Base-by-base conservation (phyloP, 2,329 filamentous ascomycete genomes). In the Xylariaceae sp. region DNA sequence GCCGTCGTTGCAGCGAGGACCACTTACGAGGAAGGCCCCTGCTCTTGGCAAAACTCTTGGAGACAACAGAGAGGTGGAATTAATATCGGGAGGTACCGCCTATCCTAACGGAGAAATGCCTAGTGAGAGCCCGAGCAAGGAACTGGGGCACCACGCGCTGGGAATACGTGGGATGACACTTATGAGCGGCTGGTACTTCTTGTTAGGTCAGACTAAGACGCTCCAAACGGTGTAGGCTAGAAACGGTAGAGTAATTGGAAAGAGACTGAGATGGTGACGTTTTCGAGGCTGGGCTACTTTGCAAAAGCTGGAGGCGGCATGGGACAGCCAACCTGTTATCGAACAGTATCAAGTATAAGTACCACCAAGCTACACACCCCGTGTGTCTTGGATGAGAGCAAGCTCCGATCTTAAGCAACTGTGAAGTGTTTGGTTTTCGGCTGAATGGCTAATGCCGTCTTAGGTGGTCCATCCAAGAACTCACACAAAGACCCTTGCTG, bases 401-500 rank as follows among this genome's bases (percentile, higher is more conserved):
- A 62, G 54, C 62, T 54, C 63, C 66, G 67, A 71, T 65, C 63
- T 60, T 60, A 58, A 66, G 61, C 61, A 53, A 64, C 61, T 62
- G 66, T 66, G 63, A 66, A 54, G 62, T 61, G 67, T 68, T 68
- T 60, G 59, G 63, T 65, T 71, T 63, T 73, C 71, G 72, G 72
- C 72, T 75, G 71, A 74, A 75, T 73, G 69, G 71, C 63, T 73
- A 71, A 74, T 75, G 71, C 68, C 69, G 69, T 72, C 66, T 63
- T 59, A 67, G 63, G 62, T 61, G 58, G 57, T 57, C 54, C 60
- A 61, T 56, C 58, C 64, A 64, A 68, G 66, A 67, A 66, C 67
- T 64, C 71, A 60, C 60, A 60, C 56, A 61, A 53, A 57, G 58
- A 62, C 56, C 59, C 60, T 61, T 63, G 64, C 62, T 58, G 56